phyloP scores from a whole-genome alignment of 805 yeast species.

The Geotrichum ghanense region DNA sequence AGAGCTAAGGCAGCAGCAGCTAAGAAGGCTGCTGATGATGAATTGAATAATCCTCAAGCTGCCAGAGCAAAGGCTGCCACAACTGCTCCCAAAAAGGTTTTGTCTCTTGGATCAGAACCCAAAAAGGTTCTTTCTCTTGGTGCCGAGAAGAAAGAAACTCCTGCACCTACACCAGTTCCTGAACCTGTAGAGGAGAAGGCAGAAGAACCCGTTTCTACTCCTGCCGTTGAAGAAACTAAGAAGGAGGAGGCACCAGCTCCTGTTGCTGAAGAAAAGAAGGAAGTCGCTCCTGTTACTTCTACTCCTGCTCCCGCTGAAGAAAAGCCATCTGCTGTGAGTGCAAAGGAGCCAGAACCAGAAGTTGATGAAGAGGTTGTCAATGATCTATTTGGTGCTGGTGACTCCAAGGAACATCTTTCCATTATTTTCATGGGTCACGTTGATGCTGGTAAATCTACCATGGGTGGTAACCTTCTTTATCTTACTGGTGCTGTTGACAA shows the following conservation, averaged over 20 bases:
- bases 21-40: too few relatives aligned
- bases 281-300: conserved; percentile 5
- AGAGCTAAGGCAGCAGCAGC: too few relatives aligned
- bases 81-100: conserved; percentile 4
- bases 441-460: conserved; percentile 98
- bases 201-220: conserved; percentile 3
- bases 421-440: conserved; percentile 99
- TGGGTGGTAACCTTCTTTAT: conserved; percentile 95
- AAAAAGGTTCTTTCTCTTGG: conserved; percentile 2
- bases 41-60: too few relatives aligned
- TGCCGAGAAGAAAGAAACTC: conserved; percentile 5
- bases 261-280: conserved; percentile 8
- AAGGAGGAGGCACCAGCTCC: conserved; percentile 9
- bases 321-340: conserved; percentile 35
- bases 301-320: conserved; percentile 17
- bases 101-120: background rate
- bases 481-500: conserved; percentile 96
- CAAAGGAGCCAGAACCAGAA: conserved; percentile 64
- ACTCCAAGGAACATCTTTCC: conserved; percentile 79
- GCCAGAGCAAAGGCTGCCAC: conserved; percentile 5
- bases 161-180: conserved; percentile 8
- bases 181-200: conserved; percentile 6
- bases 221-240: conserved; percentile 11
- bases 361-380: conserved; percentile 79
- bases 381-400: conserved; percentile 67